Conservation (phyloP, 176 grass and related monocot species). For the Aegilops sharonensis region DNA sequence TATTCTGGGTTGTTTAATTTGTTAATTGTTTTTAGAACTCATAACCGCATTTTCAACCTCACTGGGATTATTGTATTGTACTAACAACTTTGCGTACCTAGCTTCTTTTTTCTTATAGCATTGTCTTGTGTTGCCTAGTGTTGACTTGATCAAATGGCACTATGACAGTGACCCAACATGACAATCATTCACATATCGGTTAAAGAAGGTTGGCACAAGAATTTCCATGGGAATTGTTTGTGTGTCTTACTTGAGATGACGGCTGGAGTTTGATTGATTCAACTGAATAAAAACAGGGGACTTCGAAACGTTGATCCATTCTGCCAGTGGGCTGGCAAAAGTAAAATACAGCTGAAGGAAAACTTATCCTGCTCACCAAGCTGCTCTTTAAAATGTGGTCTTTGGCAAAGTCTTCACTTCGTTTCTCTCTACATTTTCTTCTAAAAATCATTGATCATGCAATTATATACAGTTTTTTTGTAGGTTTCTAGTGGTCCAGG, state of each 20-base stretch:
- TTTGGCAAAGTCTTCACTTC: background rate
- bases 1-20: too few relatives aligned
- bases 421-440: background rate
- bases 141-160: background rate
- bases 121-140: background rate
- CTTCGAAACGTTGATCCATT: conserved; percentile 29
- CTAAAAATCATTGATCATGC: background rate
- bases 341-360: background rate
- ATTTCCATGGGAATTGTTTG: background rate
- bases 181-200: background rate
- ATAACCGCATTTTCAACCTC: too few relatives aligned
- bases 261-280: conserved; percentile 24
- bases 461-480: background rate
- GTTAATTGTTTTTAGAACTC: too few relatives aligned
- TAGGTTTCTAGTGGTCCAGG: background rate
- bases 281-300: background rate
- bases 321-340: conserved; percentile 20
- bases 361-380: background rate
- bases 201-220: background rate
- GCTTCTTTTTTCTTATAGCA: background rate
- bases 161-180: too few relatives aligned
- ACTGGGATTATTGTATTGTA: background rate
- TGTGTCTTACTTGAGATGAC: conserved; percentile 17
- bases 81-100: background rate
- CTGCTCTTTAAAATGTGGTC: background rate